Evolutionary conservation across 1,284 basidiomycete genomes (phyloP), one percentile per base, ranked within the genome.

Genomic region (Apiotrichum laibachii): DNA sequence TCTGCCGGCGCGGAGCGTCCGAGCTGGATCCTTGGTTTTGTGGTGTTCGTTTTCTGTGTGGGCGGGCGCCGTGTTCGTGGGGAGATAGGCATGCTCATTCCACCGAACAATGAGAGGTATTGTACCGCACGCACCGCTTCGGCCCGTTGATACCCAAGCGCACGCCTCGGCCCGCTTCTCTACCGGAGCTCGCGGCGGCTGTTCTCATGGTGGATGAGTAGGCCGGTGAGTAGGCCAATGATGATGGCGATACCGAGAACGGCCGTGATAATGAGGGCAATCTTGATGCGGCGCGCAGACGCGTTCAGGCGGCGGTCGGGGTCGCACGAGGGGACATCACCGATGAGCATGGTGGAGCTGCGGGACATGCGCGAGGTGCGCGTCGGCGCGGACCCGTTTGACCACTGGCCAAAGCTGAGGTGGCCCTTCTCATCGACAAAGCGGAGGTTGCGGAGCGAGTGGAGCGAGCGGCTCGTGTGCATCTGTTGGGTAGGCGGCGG

Each of bases 171-270:
- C 26, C 26, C 26, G 37, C 15, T 11, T 37, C 37, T 13, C 37
- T 37, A 37, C 37, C 37, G 37, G 37, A 47, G n/a, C 12, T 47
- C 13, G 45, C 26, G 26, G 26, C 26, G 26, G 19, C 37, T 12
- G 16, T 21, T 16, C 34, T 21, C 49, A 34, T 64, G 59, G 39
- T 52, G 57, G 6, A 50, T 39, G 43, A 72, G 50, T 13, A 72
- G 56, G 18, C 68, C 70, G 4, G 56, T 68, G 16, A 72, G 55
- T 26, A 72, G 37, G 6, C 70, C 70, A 1, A 60, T 55, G 18
- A 72, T 63, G 34, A 70, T 37, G n/a, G 61, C 55, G 21, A 70
- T 52, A 12, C 61, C 57, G 7, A 66, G n/a, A 15, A 62, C 19
- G 26, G 57, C 57, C n/a, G 53, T 55, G 2, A 67, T 26, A 19